Evolutionary conservation across 2,329 filamentous ascomycete species (phyloP).

Genomic region (Cyclaneusma minus): DNA sequence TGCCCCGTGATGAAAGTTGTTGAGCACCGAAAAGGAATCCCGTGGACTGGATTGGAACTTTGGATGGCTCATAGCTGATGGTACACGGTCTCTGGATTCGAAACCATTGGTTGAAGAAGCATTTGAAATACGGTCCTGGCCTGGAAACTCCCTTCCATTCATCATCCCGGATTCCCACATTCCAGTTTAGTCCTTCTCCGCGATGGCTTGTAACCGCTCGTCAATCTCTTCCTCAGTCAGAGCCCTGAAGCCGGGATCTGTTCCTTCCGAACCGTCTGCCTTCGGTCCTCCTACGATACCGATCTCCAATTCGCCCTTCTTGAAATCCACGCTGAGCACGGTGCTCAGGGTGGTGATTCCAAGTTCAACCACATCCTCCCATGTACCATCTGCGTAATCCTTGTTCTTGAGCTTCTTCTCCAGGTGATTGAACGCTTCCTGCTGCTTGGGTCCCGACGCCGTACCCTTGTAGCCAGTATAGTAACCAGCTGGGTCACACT

Average conservation of each 20-base stretch:
- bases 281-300: constrained; percentile 87
- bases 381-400: constrained; percentile 77
- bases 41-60: too few species aligned
- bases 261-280: constrained; percentile 69
- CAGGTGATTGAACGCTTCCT: constrained; percentile 94
- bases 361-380: constrained; percentile 96
- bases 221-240: constrained; percentile 97
- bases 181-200: constrained; percentile 76
- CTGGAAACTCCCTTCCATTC: too few species aligned
- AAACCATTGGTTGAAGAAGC: too few species aligned
- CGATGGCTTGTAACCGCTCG: constrained; percentile 92
- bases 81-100: too few species aligned
- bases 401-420: constrained; percentile 99
- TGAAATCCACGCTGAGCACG: constrained; percentile 97
- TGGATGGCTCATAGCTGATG: too few species aligned
- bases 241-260: constrained; percentile 64
- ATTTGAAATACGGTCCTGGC: too few species aligned
- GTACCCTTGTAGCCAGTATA: constrained; percentile 98
- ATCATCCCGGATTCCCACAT: constrained; percentile 1
- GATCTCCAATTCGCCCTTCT: constrained; percentile 97
- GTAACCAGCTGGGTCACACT: constrained; percentile 96
- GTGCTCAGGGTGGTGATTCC: constrained; percentile 92
- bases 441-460: constrained; percentile 91
- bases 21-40: too few species aligned
- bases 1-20: too few species aligned